Percentiles rank a stretch among this genome's conserved stretches.
These are phyloP conservation scores for Sphaceloma murrayae DNA, from an alignment of 2,329 filamentous ascomycete genomes.

Conservation along the genomic window DNA sequence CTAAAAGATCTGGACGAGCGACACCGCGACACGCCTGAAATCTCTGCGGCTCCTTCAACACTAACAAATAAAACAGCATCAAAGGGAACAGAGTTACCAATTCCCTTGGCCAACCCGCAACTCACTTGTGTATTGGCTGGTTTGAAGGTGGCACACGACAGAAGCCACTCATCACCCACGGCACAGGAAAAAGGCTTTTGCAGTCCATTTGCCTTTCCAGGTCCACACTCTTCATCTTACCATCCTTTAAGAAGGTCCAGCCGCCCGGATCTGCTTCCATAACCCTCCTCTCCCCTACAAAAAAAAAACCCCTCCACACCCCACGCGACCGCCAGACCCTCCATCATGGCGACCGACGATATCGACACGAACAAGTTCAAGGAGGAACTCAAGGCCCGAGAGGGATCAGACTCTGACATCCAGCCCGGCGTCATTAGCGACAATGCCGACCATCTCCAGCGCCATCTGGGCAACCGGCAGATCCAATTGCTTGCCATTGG, in stretches of 20 bases:
- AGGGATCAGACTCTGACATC: conserved; percentile 17
- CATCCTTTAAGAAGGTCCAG: conserved; percentile 9
- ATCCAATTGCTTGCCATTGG: conserved; percentile 28
- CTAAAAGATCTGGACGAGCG: not conserved
- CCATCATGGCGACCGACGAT: conserved; percentile 5
- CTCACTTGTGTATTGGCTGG: conserved; percentile 11
- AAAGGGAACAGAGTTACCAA: too few species aligned
- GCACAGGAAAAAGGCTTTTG: conserved; percentile 1
- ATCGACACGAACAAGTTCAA: conserved; percentile 15
- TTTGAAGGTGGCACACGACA: conserved; percentile 14
- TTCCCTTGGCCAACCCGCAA: conserved; percentile 3
- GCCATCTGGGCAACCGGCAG: conserved; percentile 42
- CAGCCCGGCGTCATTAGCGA: conserved; percentile 24
- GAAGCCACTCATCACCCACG: conserved; percentile 8
- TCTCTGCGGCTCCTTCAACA: not conserved
- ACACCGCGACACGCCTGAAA: too few species aligned
- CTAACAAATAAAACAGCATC: too few species aligned
- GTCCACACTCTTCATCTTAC: not conserved
- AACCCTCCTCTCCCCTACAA: too few species aligned
- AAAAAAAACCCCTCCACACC: conserved; percentile 2
- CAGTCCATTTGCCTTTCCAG: conserved; percentile 1
- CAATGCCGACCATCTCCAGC: conserved; percentile 34
- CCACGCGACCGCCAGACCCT: not conserved
- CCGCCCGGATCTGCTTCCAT: too few species aligned
- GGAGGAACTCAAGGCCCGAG: conserved; percentile 7